These are phyloP conservation scores for Gamarada debralockiae DNA, from an alignment of 495 filamentous ascomycete species.

Conservation along the genomic window DNA sequence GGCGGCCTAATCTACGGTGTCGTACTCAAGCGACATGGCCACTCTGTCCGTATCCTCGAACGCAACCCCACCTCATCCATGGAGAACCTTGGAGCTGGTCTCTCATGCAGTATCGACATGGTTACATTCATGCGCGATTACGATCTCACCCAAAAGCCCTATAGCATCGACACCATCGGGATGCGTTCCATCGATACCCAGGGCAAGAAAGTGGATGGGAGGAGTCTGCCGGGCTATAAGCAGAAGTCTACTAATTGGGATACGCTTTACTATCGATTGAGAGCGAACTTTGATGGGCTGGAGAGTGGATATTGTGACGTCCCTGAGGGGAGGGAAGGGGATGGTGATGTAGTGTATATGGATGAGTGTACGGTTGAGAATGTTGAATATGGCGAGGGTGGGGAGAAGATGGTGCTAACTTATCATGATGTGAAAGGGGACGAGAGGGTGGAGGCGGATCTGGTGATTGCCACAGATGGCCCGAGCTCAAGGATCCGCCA, in stretches of 20 bases:
- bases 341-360: too few species aligned
- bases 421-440: too few species aligned
- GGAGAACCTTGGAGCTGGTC: constrained; percentile 54
- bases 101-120: constrained; percentile 35
- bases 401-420: too few species aligned
- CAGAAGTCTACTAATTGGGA: constrained; percentile 54
- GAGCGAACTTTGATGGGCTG: constrained; percentile 51
- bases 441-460: constrained; percentile 40
- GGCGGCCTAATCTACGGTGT: too few species aligned
- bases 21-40: too few species aligned
- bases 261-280: constrained; percentile 46
- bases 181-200: background rate
- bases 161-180: too few species aligned
- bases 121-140: constrained; percentile 30
- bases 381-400: too few species aligned
- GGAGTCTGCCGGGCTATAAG: constrained; percentile 30
- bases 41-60: constrained; percentile 54
- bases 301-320: constrained; percentile 42
- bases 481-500: constrained; percentile 47
- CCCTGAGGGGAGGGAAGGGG: too few species aligned
- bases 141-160: too few species aligned
- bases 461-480: constrained; percentile 53
- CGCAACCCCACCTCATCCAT: constrained; percentile 40
- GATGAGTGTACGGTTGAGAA: too few species aligned
- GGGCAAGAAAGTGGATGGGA: constrained; percentile 32